Conservation (phyloP, 345 rosid species). For the Anastatica hierochuntica region DNA sequence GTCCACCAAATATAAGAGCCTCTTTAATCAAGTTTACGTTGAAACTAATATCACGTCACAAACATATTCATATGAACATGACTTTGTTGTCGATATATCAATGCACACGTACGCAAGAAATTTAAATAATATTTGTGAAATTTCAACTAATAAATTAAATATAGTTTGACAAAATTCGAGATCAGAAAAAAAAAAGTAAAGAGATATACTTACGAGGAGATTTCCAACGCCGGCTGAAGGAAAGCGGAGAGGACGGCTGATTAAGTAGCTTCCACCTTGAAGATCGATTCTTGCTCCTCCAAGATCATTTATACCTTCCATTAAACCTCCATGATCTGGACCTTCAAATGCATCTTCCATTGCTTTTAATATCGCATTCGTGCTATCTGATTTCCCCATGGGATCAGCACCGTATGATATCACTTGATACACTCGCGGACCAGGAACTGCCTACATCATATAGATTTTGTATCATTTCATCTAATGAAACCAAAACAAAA, state of each 20-base stretch:
- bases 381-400: constrained; percentile 65
- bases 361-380: constrained; percentile 50
- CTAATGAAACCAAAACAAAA: background rate
- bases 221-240: constrained; percentile 69
- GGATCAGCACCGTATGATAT: constrained; percentile 86
- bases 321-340: constrained; percentile 39
- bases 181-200: too few relatives aligned
- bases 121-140: background rate
- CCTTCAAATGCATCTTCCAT: constrained; percentile 48
- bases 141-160: background rate
- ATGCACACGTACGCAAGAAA: constrained; percentile 10
- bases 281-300: constrained; percentile 75
- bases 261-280: constrained; percentile 67
- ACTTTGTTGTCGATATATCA: background rate
- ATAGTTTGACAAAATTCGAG: background rate
- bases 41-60: background rate
- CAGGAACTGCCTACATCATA: constrained; percentile 21
- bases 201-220: constrained; percentile 37
- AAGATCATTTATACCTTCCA: constrained; percentile 54
- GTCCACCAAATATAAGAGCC: constrained; percentile 15
- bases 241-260: constrained; percentile 54
- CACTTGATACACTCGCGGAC: constrained; percentile 35
- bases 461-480: background rate
- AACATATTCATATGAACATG: too few relatives aligned
- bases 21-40: constrained; percentile 22